Base-by-base conservation (phyloP, 2,329 filamentous ascomycete species). In the Fusarium sp. region DNA sequence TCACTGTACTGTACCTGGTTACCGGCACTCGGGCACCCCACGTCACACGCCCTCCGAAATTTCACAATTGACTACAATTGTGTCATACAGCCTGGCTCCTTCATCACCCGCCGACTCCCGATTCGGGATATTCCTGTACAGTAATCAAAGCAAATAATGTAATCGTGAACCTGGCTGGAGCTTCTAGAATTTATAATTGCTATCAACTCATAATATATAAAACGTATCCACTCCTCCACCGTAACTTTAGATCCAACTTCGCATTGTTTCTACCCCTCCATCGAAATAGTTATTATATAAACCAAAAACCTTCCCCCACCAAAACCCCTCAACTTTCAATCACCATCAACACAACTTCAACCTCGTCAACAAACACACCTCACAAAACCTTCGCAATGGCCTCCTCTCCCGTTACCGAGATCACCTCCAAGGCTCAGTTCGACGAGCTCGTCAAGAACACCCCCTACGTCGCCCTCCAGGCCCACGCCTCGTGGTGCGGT, bases 401-500 rank as follows among this genome's bases (percentile, higher is more conserved):
- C 45, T 26, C 58, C 33, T 62, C 77, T 66, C 74, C 80, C 73
- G 55, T 77, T 42, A 57, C 46, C 61, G 74, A 77, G 71, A 80
- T 86, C 75, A 78, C 74, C 59, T 76, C 80, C 49, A 78, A 79
- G 68, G 73, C 79, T 51, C 80, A 87, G 70, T 86, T 88, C 72
- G 76, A 85, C 64, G 71, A 77, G 37, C 84, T 88, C 65, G 74
- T 87, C 72, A 70, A 77, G 16, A 77, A 76, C 11, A 85, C 80
- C 47, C 83, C 80, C 46, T 85, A 83, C 77, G 85, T 88, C 67
- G 81, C 83, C 63, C 78, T 86, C 67, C 86, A 89, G 75, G 88
- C 88, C 79, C 84, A 81, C 78, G 86, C 87, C 61, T 80, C 83
- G 73, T 89, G 87, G 87, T 89, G 87, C 78, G 83, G 82, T 38